phyloP scores from a whole-genome alignment of 768 basidiomycete species.

The Lactifluus hygrophoroides region DNA sequence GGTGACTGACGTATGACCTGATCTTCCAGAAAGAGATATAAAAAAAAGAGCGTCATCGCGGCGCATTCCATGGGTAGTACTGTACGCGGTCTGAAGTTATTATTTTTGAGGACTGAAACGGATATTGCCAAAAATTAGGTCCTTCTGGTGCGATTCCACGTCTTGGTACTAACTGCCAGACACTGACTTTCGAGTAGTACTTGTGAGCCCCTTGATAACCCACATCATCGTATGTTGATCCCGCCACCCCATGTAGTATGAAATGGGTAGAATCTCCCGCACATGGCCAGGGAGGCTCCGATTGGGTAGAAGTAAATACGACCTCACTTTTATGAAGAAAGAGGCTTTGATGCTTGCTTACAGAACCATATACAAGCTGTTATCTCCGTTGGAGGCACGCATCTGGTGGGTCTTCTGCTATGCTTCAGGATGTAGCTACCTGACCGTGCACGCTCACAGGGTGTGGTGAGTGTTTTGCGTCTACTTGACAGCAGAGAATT shows the following conservation, averaged over 20 bases:
- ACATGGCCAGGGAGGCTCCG: conserved; percentile 71
- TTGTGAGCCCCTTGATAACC: conserved; percentile 49
- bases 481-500: not conserved
- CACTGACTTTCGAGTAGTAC: conserved; percentile 42
- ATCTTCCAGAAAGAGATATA: conserved; percentile 47
- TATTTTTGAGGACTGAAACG: not conserved
- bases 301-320: conserved; percentile 79
- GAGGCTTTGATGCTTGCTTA: not conserved
- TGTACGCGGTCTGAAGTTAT: conserved; percentile 34
- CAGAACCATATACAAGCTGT: conserved; percentile 82
- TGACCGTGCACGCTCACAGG: conserved; percentile 33
- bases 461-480: conserved; percentile 47
- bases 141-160: conserved; percentile 34
- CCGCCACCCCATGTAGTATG: conserved; percentile 40
- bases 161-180: not conserved
- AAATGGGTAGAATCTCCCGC: conserved; percentile 94
- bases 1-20: not conserved
- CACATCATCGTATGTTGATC: not conserved
- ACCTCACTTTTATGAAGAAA: not conserved
- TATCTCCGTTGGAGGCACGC: conserved; percentile 78
- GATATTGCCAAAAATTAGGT: conserved; percentile 25
- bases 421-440: not conserved
- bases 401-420: conserved; percentile 46
- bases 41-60: conserved; percentile 72
- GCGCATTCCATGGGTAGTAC: conserved; percentile 85